phyloP scores from a whole-genome alignment of 257 asterid genomes.

The Jacaranda copaia region DNA sequence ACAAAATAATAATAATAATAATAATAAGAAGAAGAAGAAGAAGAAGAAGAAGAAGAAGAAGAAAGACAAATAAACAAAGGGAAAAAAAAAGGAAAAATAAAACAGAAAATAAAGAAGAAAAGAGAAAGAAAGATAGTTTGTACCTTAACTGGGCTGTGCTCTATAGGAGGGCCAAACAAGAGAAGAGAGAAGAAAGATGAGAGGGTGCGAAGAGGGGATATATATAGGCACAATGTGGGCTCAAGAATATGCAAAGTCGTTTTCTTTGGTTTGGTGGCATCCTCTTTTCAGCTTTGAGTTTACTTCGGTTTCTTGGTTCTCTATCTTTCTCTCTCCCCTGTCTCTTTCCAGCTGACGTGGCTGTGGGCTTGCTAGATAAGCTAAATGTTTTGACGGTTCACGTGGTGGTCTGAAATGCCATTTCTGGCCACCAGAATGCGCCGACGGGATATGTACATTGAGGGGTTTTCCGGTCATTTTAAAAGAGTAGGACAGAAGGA shows the following conservation, averaged over 20 bases:
- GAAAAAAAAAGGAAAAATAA: background rate
- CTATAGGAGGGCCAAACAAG: conserved; percentile 26
- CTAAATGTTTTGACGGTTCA: background rate
- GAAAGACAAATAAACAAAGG: background rate
- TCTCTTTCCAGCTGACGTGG: conserved; percentile 46
- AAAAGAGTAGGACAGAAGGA: background rate
- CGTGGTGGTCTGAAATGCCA: conserved; percentile 3
- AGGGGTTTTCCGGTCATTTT: conserved; percentile 8
- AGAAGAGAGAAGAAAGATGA: conserved; percentile 38
- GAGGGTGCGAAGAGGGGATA: conserved; percentile 35
- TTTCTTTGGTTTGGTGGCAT: conserved; percentile 49
- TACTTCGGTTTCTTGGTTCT: conserved; percentile 29
- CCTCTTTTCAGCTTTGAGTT: conserved; percentile 29
- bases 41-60: conserved; percentile 4
- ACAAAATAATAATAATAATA: background rate
- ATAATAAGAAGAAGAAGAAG: background rate
- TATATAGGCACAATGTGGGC: conserved; percentile 46
- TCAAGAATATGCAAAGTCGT: conserved; percentile 40
- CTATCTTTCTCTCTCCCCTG: conserved; percentile 23
- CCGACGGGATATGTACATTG: background rate
- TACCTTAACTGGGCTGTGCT: conserved; percentile 40
- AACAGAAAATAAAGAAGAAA: background rate
- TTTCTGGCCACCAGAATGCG: background rate
- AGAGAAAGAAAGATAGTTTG: conserved; percentile 3
- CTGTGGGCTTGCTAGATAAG: conserved; percentile 35